These are phyloP conservation scores for Physcomitrium patens DNA, from an alignment of 225 moss, liverwort and hornwort genomes.

Conservation along the genomic window DNA sequence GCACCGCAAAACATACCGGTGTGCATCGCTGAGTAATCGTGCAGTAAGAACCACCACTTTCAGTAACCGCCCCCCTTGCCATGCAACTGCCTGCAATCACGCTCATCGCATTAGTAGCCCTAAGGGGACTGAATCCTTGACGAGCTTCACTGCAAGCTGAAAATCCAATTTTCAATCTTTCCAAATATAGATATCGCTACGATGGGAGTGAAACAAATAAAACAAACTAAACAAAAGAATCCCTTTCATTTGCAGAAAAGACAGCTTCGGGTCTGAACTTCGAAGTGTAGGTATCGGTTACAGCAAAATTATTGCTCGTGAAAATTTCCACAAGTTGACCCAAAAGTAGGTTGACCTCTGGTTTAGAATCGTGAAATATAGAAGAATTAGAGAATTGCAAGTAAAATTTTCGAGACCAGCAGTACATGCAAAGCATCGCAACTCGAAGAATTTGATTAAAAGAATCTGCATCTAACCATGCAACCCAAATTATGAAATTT, in stretches of 20 bases:
- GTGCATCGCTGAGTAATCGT: slow-evolving; percentile 80
- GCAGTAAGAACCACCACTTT: slow-evolving; percentile 84
- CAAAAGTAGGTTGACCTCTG: background rate
- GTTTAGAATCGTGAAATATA: background rate
- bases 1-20: slow-evolving; percentile 77
- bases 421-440: slow-evolving; percentile 18
- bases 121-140: background rate
- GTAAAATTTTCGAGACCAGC: background rate
- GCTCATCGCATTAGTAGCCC: slow-evolving; percentile 17
- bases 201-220: background rate
- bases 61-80: slow-evolving; percentile 74
- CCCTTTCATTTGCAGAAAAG: background rate
- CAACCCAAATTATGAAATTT: slow-evolving; percentile 1
- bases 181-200: background rate
- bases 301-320: background rate
- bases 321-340: slow-evolving; percentile 9
- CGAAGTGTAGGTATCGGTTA: background rate
- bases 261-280: background rate
- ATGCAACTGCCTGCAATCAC: slow-evolving; percentile 76
- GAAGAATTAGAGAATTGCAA: background rate
- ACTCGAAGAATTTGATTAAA: slow-evolving; percentile 8
- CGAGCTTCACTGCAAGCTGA: background rate
- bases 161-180: background rate
- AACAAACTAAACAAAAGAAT: background rate
- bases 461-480: background rate